A percentile compares a stretch with the other conserved stretches of the same genome.
These are phyloP conservation scores for Penicillium sp. DNA, from an alignment of 2,329 filamentous ascomycete species.

Conservation along the genomic window DNA sequence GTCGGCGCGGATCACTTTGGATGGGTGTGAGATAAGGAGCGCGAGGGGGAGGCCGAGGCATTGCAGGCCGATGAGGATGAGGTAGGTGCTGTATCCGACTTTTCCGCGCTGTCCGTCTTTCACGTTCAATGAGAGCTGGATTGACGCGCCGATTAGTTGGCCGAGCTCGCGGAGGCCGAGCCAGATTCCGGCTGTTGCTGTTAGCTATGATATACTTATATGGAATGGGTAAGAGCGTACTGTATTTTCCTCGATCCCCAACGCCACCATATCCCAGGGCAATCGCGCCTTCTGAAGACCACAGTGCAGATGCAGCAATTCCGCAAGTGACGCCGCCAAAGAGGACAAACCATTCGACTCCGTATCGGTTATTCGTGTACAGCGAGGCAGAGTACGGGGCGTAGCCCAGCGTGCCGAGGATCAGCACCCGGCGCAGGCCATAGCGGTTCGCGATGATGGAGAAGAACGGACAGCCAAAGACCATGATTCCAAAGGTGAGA, in stretches of 20 bases:
- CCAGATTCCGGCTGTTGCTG: slow-evolving; percentile 13
- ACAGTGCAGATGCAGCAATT: slow-evolving; percentile 11
- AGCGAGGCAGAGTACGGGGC: slow-evolving; percentile 12
- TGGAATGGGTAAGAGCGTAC: not conserved
- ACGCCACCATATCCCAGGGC: slow-evolving; percentile 12
- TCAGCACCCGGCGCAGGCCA: slow-evolving; percentile 7
- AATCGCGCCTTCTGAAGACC: slow-evolving; percentile 12
- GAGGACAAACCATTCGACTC: slow-evolving; percentile 12
- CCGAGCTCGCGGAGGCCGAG: slow-evolving; percentile 16
- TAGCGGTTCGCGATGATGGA: slow-evolving; percentile 15
- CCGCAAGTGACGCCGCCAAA: slow-evolving; percentile 15
- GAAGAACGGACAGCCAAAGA: slow-evolving; percentile 13
- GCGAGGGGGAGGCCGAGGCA: slow-evolving; percentile 12
- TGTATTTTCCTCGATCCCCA: slow-evolving; percentile 12
- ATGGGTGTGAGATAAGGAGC: slow-evolving; percentile 8
- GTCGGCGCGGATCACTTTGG: slow-evolving; percentile 12
- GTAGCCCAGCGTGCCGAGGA: slow-evolving; percentile 11
- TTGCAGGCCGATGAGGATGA: slow-evolving; percentile 8
- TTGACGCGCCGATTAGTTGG: slow-evolving; percentile 16
- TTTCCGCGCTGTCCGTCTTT: slow-evolving; percentile 6
- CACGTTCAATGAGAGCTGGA: slow-evolving; percentile 14
- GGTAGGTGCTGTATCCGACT: slow-evolving; percentile 13
- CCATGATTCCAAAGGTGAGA: slow-evolving; percentile 12
- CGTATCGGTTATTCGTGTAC: slow-evolving; percentile 13
- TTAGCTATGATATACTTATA: not conserved